Evolutionary conservation across 1,284 basidiomycete species (phyloP).

Genomic region (Leccinum pallidistipes): DNA sequence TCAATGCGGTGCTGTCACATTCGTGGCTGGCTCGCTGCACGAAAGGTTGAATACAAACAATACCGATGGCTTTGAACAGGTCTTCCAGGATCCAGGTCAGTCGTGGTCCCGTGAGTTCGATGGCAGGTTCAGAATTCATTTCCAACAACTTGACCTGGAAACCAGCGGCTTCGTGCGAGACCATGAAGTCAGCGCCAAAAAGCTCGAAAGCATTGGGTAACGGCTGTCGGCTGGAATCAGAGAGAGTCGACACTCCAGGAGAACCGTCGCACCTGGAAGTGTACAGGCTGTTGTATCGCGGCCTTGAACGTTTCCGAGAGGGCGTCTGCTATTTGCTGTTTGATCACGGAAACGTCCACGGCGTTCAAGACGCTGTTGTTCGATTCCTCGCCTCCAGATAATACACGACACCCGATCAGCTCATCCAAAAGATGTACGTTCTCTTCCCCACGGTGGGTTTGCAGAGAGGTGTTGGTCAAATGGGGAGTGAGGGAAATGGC

Average conservation of each 20-base stretch:
- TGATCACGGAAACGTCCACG: constrained; percentile 56
- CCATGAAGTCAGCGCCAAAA: constrained; percentile 90
- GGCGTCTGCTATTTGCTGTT: constrained; percentile 63
- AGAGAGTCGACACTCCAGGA: neutral
- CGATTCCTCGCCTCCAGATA: constrained; percentile 36
- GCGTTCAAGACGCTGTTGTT: constrained; percentile 26
- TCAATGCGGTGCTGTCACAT: constrained; percentile 27
- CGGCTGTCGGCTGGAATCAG: constrained; percentile 48
- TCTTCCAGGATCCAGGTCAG: constrained; percentile 79
- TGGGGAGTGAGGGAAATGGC: constrained; percentile 62
- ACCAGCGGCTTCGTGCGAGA: constrained; percentile 49
- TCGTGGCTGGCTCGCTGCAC: constrained; percentile 5
- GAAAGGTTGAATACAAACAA: constrained; percentile 70
- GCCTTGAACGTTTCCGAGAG: constrained; percentile 86
- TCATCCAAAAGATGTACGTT: constrained; percentile 78
- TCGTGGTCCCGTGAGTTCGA: constrained; percentile 88
- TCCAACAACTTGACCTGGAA: constrained; percentile 83
- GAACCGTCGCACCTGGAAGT: constrained; percentile 70
- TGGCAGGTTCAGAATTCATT: constrained; percentile 95
- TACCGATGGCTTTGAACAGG: constrained; percentile 74
- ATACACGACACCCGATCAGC: constrained; percentile 62
- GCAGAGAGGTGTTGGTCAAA: constrained; percentile 96
- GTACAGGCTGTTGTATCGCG: constrained; percentile 79
- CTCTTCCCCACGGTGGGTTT: constrained; percentile 65
- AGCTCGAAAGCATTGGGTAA: constrained; percentile 94